Evolutionary conservation across 2,329 filamentous ascomycete genomes (phyloP), one percentile per base, ranked within the genome.

Genomic region (Arthrocladium fulminans): DNA sequence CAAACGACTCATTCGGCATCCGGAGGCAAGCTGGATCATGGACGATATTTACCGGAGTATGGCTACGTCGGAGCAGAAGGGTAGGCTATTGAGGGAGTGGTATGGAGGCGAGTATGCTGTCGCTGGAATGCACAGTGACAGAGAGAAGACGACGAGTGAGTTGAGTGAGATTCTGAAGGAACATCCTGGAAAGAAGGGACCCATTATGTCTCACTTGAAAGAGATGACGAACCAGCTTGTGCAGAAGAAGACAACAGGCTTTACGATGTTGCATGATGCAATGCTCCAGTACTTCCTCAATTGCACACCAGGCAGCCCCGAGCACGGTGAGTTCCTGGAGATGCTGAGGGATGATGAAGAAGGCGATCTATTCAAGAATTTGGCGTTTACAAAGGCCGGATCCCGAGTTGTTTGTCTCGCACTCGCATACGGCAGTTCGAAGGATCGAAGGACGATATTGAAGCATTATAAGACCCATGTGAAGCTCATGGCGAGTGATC

Each of bases 241-340:
- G 41, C 89, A 98, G 69, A 98, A 98, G 78, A 92, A 92, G 70
- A 83, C 92, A 70, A 94, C 88, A 1, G 90, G 88, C 8, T 97
- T 98, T 69, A 97, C 90, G 2, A 94, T 98, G 77, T 79, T 98
- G 17, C 94, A 98, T 67, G 92, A 97, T 61, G 92, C 92, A 43
- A 95, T 98, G 89, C 74, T 96, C 51, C 90, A 98, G 65, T 98
- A 96, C 68, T 96, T 90, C 68, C 71, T 88, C 46, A 90, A 85
- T 60, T 80, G 83, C 40, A 83, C 84, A 55, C 73, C 79, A 3
- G 88, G 84, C 2, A 86, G 82, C 38, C 81, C 86, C 50, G 90
- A 97, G 64, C 82, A 87, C 35, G 85, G 75, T 25, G 88, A 94
- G 59, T 96, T 95, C 62, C 70, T 94, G 50, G 89, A 97, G 66